Percentiles rank a stretch among this genome's conserved stretches.
These are phyloP conservation scores for Xenoacremonium recifei DNA, from an alignment of 2,329 filamentous ascomycete species.

Conservation along the genomic window DNA sequence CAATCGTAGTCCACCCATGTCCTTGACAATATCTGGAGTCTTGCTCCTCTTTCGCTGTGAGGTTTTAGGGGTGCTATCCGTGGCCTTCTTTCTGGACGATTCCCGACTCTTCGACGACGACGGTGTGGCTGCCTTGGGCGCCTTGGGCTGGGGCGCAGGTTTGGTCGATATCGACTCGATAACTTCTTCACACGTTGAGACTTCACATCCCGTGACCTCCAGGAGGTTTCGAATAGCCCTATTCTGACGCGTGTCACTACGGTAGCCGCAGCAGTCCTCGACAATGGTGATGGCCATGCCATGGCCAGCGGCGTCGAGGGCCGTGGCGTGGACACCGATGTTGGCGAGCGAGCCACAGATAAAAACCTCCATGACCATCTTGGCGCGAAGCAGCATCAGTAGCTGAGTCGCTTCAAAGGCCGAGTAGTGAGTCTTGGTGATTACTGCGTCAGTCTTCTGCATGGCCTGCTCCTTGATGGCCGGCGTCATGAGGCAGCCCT, in stretches of 20 bases:
- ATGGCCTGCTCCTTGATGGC: conserved; percentile 40
- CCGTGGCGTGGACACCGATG: conserved; percentile 86
- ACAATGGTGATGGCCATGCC: conserved; percentile 85
- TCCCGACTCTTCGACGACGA: conserved; percentile 9
- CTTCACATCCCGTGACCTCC: conserved; percentile 71
- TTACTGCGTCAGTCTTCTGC: conserved; percentile 48
- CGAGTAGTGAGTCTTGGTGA: conserved; percentile 80
- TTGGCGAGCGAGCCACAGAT: conserved; percentile 87
- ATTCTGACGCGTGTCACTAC: conserved; percentile 66
- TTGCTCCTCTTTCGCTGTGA: conserved; percentile 16
- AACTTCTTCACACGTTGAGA: conserved; percentile 60
- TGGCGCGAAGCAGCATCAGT: conserved; percentile 75
- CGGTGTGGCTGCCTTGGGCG: conserved; percentile 1
- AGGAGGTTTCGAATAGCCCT: conserved; percentile 69
- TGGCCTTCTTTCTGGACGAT: conserved; percentile 7
- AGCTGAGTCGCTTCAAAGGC: conserved; percentile 76
- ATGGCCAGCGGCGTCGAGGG: conserved; percentile 83
- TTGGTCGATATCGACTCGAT: conserved; percentile 33
- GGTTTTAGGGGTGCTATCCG: background rate
- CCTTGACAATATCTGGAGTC: conserved; percentile 28
- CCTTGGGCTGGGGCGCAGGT: conserved; percentile 6
- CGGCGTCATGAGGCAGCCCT: conserved; percentile 45
- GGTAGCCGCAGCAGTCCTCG: conserved; percentile 85
- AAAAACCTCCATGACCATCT: conserved; percentile 84
- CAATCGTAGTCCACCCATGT: conserved; percentile 32